Evolutionary conservation across 2,329 filamentous ascomycete genomes (phyloP).

Genomic region (Microcyclosporella mali): DNA sequence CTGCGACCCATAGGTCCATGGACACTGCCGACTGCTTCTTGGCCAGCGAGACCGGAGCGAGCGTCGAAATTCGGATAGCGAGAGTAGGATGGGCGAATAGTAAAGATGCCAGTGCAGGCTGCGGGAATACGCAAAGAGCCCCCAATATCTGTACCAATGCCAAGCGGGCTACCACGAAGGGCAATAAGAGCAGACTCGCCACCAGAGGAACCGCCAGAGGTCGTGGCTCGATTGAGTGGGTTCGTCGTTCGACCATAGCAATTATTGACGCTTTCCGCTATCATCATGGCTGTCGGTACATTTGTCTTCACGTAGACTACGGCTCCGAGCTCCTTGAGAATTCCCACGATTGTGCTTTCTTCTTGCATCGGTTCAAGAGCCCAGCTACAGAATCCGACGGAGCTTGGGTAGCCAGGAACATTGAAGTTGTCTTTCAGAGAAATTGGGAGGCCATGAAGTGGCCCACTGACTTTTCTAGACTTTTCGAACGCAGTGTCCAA

Average conservation of each 20-base stretch:
- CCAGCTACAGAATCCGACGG: constrained; percentile 58
- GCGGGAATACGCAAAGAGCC: constrained; percentile 53
- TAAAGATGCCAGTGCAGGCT: constrained; percentile 54
- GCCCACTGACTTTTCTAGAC: constrained; percentile 48
- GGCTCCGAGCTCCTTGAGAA: constrained; percentile 56
- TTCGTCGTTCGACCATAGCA: constrained; percentile 54
- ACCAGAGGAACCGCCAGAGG: constrained; percentile 60
- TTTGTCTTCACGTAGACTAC: constrained; percentile 67
- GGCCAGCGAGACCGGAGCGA: constrained; percentile 55
- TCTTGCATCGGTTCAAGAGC: constrained; percentile 52
- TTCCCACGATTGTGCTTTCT: constrained; percentile 53
- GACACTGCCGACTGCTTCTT: constrained; percentile 58
- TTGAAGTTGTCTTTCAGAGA: constrained; percentile 69
- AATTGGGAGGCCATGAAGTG: constrained; percentile 61
- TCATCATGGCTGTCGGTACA: constrained; percentile 62
- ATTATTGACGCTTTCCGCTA: constrained; percentile 61
- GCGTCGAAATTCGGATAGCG: constrained; percentile 53
- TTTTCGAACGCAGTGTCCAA: constrained; percentile 47
- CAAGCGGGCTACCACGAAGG: constrained; percentile 54
- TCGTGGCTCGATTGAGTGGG: constrained; percentile 53
- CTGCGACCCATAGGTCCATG: constrained; percentile 58
- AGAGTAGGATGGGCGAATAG: constrained; percentile 52
- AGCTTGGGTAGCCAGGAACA: constrained; percentile 53
- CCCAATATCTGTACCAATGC: constrained; percentile 59
- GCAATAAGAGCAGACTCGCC: constrained; percentile 60